Conservation (phyloP, 2,329 filamentous ascomycete species). For the Claviceps pazoutovae region DNA sequence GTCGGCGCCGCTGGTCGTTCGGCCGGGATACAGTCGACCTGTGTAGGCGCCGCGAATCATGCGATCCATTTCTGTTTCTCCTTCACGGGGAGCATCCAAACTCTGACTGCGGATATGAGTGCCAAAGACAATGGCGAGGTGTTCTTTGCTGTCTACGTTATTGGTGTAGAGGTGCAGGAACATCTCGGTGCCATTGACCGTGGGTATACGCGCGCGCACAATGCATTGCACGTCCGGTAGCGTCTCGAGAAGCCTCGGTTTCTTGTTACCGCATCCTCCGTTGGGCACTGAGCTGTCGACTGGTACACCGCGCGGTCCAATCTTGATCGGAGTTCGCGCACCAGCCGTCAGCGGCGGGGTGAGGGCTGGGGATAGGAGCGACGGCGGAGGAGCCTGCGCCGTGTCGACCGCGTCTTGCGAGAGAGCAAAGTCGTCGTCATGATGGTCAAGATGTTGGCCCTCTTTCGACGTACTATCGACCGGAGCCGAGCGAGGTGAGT, state of each 20-base stretch:
- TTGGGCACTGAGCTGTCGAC: conserved; percentile 45
- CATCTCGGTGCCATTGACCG: conserved; percentile 85
- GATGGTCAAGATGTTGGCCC: conserved; percentile 10
- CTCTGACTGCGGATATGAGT: conserved; percentile 62
- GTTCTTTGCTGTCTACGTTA: conserved; percentile 85
- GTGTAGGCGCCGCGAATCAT: conserved; percentile 93
- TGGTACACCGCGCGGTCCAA: conserved; percentile 37
- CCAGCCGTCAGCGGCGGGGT: conserved; percentile 57
- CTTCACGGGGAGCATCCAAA: conserved; percentile 56
- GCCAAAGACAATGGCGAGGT: conserved; percentile 93
- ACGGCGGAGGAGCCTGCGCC: conserved; percentile 34
- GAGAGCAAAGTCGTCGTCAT: conserved; percentile 24
- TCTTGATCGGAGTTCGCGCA: conserved; percentile 34
- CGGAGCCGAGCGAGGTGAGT: conserved; percentile 26
- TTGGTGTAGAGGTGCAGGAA: conserved; percentile 93
- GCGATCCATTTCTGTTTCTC: conserved; percentile 75
- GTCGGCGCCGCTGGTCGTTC: conserved; percentile 52
- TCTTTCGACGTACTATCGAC: conserved; percentile 11
- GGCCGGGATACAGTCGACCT: conserved; percentile 72
- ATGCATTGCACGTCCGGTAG: conserved; percentile 84
- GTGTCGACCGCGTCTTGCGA: conserved; percentile 13
- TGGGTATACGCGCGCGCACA: conserved; percentile 88
- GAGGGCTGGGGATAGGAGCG: conserved; percentile 77
- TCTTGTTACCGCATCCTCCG: conserved; percentile 47
- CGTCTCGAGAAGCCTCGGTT: conserved; percentile 57